A percentile compares a stretch with the other conserved stretches of the same genome.
phyloP scores from a whole-genome alignment of 1,139 yeast species.

The Candida labiduridarum region DNA sequence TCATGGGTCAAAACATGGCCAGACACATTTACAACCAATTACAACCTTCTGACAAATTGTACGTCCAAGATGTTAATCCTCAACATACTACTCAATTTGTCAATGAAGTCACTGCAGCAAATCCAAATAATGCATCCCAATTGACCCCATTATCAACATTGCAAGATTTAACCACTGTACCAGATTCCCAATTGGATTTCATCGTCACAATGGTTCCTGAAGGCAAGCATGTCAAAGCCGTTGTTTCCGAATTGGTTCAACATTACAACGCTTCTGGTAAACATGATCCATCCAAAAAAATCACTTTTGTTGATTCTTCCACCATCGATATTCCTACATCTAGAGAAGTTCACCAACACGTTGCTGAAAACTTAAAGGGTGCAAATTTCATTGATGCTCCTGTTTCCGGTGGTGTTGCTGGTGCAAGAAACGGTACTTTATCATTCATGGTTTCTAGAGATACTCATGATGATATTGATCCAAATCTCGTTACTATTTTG shows the following conservation, averaged over 20 bases:
- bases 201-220: slow-evolving; percentile 63
- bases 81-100: slow-evolving; percentile 32
- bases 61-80: slow-evolving; percentile 47
- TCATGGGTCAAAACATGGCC: slow-evolving; percentile 66
- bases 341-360: slow-evolving; percentile 39
- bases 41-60: slow-evolving; percentile 40
- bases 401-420: slow-evolving; percentile 63
- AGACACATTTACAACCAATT: slow-evolving; percentile 50
- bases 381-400: slow-evolving; percentile 59
- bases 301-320: slow-evolving; percentile 51
- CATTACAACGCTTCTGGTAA: slow-evolving; percentile 23
- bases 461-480: slow-evolving; percentile 27
- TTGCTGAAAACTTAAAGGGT: slow-evolving; percentile 32
- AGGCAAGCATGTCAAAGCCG: slow-evolving; percentile 53
- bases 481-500: slow-evolving; percentile 32
- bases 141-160: slow-evolving; percentile 27
- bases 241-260: slow-evolving; percentile 43
- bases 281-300: slow-evolving; percentile 15
- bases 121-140: slow-evolving; percentile 24
- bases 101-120: slow-evolving; percentile 24
- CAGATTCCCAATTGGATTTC: slow-evolving; percentile 42
- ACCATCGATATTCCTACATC: slow-evolving; percentile 60
- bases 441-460: slow-evolving; percentile 59
- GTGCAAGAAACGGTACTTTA: slow-evolving; percentile 58
- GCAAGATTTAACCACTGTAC: slow-evolving; percentile 36